Percentiles rank a stretch among this genome's conserved stretches.
Conservation (phyloP, 768 basidiomycete species). For the Pleurotus pulmonarius region DNA sequence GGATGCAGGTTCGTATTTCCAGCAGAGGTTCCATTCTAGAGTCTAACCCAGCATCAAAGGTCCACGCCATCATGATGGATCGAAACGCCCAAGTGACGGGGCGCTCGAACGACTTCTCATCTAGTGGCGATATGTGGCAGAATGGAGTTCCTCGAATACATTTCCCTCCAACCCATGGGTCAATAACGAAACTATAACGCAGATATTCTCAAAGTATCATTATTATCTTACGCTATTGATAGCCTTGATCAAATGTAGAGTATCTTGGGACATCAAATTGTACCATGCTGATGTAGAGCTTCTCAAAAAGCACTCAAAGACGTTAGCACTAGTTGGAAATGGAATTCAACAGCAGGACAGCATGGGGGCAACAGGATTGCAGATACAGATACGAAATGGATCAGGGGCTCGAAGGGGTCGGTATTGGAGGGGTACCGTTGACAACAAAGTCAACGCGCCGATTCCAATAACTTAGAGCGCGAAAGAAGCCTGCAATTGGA, state of each 20-base stretch:
- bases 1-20: conserved; percentile 62
- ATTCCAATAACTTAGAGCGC: conserved; percentile 1
- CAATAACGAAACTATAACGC: conserved; percentile 3
- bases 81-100: conserved; percentile 58
- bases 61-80: conserved; percentile 76
- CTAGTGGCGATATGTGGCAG: conserved; percentile 1
- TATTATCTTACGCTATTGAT: too few relatives aligned
- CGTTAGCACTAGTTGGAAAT: too few relatives aligned
- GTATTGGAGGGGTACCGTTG: conserved; percentile 1
- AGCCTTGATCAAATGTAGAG: too few relatives aligned
- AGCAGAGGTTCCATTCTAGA: not conserved
- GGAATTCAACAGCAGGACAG: too few relatives aligned
- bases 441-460: conserved; percentile 3
- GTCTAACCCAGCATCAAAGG: conserved; percentile 25
- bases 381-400: too few relatives aligned
- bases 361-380: too few relatives aligned
- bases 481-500: not conserved
- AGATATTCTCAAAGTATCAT: not conserved
- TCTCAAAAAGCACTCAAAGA: too few relatives aligned
- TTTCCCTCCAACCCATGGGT: conserved; percentile 4
- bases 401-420: not conserved
- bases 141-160: not conserved
- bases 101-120: conserved; percentile 17
- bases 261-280: too few relatives aligned
- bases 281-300: too few relatives aligned